A percentile compares a stretch with the other conserved stretches of the same genome.
Evolutionary conservation across 169 alveolate genomes (phyloP).

Genomic region (Cystoisospora suis): DNA sequence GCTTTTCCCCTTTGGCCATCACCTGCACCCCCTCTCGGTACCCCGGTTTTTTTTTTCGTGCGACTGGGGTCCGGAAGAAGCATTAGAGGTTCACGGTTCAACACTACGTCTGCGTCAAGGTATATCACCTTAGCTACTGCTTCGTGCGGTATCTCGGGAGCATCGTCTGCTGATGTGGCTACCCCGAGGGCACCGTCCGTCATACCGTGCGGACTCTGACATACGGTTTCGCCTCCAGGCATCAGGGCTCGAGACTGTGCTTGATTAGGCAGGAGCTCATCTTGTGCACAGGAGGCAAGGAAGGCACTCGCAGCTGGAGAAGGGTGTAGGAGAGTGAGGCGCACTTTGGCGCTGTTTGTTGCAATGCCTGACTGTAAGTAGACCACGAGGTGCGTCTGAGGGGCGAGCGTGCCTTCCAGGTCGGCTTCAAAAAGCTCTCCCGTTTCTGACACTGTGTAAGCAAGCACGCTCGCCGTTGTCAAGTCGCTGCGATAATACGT

Average conservation of each 20-base stretch:
- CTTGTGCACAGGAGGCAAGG: background rate
- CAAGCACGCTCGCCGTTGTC: background rate
- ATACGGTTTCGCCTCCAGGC: no score
- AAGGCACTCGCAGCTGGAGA: background rate
- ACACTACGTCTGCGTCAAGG: background rate
- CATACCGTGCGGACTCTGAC: no score
- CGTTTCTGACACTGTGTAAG: background rate
- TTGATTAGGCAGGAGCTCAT: background rate
- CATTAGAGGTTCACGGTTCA: constrained; percentile 1
- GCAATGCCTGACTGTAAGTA: background rate
- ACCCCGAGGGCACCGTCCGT: background rate
- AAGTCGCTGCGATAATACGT: background rate
- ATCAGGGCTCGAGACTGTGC: no score
- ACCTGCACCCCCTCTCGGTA: background rate
- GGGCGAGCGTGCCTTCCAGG: background rate
- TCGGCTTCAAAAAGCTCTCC: constrained; percentile 19
- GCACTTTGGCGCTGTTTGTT: background rate
- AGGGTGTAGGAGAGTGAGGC: background rate
- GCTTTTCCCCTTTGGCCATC: background rate
- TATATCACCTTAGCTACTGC: background rate
- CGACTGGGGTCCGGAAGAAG: constrained; percentile 4
- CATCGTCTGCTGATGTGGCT: background rate
- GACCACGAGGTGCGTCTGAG: background rate
- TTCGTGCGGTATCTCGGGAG: background rate
- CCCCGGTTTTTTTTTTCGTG: background rate